Base-by-base conservation (phyloP, 2,329 filamentous ascomycete species). In the Rachicladosporium sp. region DNA sequence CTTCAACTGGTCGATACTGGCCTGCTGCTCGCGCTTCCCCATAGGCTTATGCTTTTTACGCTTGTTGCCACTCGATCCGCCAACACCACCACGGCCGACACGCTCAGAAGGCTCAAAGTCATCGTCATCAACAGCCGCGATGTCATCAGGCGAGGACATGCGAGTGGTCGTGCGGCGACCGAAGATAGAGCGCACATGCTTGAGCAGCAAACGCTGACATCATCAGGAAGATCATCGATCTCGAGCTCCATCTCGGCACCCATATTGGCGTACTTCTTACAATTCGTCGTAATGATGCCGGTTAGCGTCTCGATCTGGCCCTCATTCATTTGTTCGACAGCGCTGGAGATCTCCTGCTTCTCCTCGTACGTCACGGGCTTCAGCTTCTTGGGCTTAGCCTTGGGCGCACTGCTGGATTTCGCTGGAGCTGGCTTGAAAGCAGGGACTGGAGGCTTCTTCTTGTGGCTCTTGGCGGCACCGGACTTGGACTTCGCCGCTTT, bases 261-360 rank as follows among this genome's bases (percentile, higher is more conserved):
- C 47, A 70, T 67, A 52, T 69, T 60, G 29, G 63, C 57, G 66
- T 91, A 69, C 69, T 81, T 69, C 64, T 84, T 66, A 67, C 84
- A 62, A 49, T 93, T 89, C 48, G 76, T 77, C 59, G 93, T 86
- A 56, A 98, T 96, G 46, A 96, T 88, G 43, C 82, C 77, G 27
- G 95, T 84, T 0, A 89, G 86, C 49, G 78, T 76, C 36, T 80
- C 74, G 54, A 94, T 81, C 49, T 85, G 78, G n/a, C 71, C 69
- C 36, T 82, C 80, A n/a, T 87, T 79, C 42, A 96, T 76, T 46
- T 80, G 79, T 41, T 41, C 43, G 12, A 53, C 50, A 2, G 51
- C 52, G 32, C 52, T 54, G 1, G 86, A 89, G 42, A 98, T 93
- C 48, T 88, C 76, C 42, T 91, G 85, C 68, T 96, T 96, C 63